These are phyloP conservation scores for Solanum infundibuliforme DNA, from an alignment of 257 asterid species.

Conservation along the genomic window DNA sequence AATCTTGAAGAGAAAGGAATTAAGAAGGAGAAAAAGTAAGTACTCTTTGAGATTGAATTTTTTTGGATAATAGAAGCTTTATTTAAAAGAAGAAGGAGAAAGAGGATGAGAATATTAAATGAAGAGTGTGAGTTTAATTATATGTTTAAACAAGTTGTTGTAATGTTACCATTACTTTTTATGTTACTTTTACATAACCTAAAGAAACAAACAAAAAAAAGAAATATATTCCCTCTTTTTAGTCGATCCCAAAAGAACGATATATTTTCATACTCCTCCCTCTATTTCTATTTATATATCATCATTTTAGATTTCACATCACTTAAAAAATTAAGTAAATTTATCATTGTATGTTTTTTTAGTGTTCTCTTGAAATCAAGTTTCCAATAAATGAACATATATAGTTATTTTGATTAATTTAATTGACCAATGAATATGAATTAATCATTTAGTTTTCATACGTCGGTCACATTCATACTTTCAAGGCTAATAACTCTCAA, in stretches of 20 bases:
- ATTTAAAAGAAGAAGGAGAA: neutral
- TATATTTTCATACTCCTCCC: neutral
- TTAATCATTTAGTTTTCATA: too few relatives aligned
- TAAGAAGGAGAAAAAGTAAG: neutral
- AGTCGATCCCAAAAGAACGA: neutral
- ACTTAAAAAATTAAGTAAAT: too few relatives aligned
- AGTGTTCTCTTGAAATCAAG: neutral
- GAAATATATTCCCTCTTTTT: neutral
- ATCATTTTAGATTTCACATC: too few relatives aligned
- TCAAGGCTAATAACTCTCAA: neutral
- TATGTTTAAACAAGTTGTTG: slow-evolving; percentile 1
- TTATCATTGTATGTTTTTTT: too few relatives aligned
- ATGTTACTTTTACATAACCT: neutral
- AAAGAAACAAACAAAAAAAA: neutral
- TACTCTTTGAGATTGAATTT: neutral
- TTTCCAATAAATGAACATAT: too few relatives aligned
- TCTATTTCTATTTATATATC: too few relatives aligned
- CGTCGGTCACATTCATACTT: too few relatives aligned
- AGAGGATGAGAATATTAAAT: neutral
- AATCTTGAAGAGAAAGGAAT: slow-evolving; percentile 7
- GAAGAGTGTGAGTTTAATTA: neutral
- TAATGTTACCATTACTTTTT: neutral
- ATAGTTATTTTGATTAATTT: neutral
- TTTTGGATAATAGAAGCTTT: neutral
- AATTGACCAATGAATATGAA: neutral